A percentile compares a stretch with the other conserved stretches of the same genome.
phyloP scores from a whole-genome alignment of 2,329 filamentous ascomycete species.

The Cordyceps javanica region DNA sequence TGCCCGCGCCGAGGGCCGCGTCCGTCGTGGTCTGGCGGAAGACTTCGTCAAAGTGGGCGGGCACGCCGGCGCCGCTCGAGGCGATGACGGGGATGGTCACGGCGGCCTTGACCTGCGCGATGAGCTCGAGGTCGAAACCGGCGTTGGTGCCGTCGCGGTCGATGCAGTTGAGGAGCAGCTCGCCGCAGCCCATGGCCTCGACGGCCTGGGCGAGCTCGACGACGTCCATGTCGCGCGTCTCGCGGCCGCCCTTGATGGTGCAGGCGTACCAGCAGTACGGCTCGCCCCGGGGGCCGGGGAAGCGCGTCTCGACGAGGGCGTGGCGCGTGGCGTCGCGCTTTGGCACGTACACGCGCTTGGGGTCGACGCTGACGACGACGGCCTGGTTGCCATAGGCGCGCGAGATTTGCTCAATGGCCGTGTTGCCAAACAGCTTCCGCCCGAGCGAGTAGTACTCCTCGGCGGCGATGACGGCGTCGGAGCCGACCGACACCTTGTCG shows the following conservation, averaged over 20 bases:
- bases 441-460: conserved; percentile 79
- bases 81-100: conserved; percentile 93
- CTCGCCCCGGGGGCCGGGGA: conserved; percentile 69
- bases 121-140: conserved; percentile 90
- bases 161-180: conserved; percentile 95
- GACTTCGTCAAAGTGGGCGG: conserved; percentile 83
- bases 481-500: conserved; percentile 96
- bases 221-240: conserved; percentile 91
- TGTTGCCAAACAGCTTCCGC: conserved; percentile 66
- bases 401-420: conserved; percentile 93
- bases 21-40: conserved; percentile 82
- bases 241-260: conserved; percentile 90
- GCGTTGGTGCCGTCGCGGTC: conserved; percentile 93
- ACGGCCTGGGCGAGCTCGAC: conserved; percentile 82
- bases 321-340: conserved; percentile 67
- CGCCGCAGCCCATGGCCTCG: conserved; percentile 90
- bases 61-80: conserved; percentile 83
- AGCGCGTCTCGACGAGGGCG: conserved; percentile 62
- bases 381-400: conserved; percentile 92
- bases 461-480: conserved; percentile 86
- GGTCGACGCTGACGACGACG: conserved; percentile 92
- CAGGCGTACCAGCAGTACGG: conserved; percentile 93
- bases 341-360: conserved; percentile 81
- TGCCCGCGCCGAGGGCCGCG: conserved; percentile 89
- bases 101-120: conserved; percentile 78